A percentile compares a stretch with the other conserved stretches of the same genome.
Evolutionary conservation across 2,329 filamentous ascomycete species (phyloP).

Genomic region (Corinectria fuckeliana): DNA sequence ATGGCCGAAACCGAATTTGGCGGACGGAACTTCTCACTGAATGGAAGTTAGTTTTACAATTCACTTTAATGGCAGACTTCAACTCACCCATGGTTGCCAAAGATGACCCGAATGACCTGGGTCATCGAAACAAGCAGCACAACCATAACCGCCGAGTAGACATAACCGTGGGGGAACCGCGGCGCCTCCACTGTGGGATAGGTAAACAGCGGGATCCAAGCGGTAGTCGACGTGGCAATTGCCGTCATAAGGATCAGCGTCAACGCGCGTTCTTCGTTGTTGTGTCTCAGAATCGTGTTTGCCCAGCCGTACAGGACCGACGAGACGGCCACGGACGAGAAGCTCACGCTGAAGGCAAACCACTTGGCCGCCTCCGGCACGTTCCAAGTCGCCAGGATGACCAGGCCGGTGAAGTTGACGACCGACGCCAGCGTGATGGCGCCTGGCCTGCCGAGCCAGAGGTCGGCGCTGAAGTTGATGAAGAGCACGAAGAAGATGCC

Average conservation of each 20-base stretch:
- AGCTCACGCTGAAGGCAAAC: constrained; percentile 28
- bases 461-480: constrained; percentile 34
- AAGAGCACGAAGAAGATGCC: constrained; percentile 30
- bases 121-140: constrained; percentile 22
- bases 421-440: constrained; percentile 26
- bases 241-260: constrained; percentile 28
- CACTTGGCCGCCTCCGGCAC: constrained; percentile 27
- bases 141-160: constrained; percentile 25
- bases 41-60: not conserved
- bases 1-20: not conserved
- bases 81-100: constrained; percentile 24
- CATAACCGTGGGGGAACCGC: constrained; percentile 24
- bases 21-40: constrained; percentile 11
- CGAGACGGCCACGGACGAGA: constrained; percentile 24
- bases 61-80: not conserved
- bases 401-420: constrained; percentile 24
- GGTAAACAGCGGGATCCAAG: constrained; percentile 25
- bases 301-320: constrained; percentile 29
- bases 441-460: constrained; percentile 22
- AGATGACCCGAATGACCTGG: constrained; percentile 21
- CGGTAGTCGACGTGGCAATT: constrained; percentile 23
- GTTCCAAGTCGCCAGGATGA: constrained; percentile 25
- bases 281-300: constrained; percentile 23
- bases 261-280: constrained; percentile 24
- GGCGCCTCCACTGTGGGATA: constrained; percentile 27